These are phyloP conservation scores for Acacia pycnantha DNA, from an alignment of 331 rosid genomes.

Conservation along the genomic window DNA sequence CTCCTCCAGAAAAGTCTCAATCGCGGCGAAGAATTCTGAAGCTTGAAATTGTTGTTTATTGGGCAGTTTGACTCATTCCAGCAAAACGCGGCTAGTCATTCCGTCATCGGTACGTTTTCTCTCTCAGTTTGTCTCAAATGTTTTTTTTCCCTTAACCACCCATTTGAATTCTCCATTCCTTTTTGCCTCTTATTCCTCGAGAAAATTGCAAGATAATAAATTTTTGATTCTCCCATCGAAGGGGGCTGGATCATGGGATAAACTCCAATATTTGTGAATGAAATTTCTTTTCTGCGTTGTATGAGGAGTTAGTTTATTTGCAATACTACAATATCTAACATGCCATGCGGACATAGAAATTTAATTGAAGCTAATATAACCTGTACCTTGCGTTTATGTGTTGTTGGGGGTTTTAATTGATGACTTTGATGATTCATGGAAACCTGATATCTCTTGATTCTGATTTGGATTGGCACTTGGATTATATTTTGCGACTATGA, in stretches of 20 bases:
- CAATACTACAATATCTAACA: not conserved
- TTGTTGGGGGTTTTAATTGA: not conserved
- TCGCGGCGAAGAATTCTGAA: not conserved
- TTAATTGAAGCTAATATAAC: not conserved
- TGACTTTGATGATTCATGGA: not conserved
- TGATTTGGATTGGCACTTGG: not conserved
- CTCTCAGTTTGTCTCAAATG: not conserved
- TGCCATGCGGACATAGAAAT: not conserved
- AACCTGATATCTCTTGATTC: not conserved
- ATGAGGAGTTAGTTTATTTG: not conserved
- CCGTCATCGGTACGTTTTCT: slow-evolving; percentile 22
- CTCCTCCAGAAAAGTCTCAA: not conserved
- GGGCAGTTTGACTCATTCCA: not conserved
- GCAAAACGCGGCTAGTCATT: not conserved
- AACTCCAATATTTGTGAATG: not conserved
- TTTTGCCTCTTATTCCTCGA: slow-evolving; percentile 13
- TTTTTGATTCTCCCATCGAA: not conserved
- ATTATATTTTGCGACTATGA: not conserved
- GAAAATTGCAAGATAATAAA: slow-evolving; percentile 22
- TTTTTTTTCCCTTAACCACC: not conserved
- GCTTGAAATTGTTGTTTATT: not conserved
- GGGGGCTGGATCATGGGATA: not conserved
- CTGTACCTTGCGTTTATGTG: not conserved
- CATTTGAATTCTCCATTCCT: not conserved
- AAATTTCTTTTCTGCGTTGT: not conserved